Evolutionary conservation across 169 alveolate species (phyloP).

Genomic region (Eimeria praecox): DNA sequence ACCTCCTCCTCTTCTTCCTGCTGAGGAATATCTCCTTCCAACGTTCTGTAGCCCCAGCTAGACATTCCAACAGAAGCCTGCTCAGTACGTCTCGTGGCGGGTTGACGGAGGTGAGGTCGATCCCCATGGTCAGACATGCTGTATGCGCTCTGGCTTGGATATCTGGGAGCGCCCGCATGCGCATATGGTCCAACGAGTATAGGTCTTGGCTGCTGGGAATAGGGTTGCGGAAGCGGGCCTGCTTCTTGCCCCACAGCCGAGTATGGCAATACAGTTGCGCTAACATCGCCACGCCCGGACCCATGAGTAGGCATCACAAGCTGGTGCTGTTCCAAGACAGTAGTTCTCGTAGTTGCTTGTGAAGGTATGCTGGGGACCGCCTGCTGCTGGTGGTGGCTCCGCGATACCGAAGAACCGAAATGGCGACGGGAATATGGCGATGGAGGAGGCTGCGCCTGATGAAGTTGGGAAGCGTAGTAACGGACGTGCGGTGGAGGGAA

Average conservation of each 20-base stretch:
- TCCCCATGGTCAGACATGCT: neutral
- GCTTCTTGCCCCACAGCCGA: neutral
- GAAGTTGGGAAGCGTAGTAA: neutral
- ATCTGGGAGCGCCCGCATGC: neutral
- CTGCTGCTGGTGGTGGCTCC: neutral
- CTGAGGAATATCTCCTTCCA: too few species aligned
- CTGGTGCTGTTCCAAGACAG: neutral
- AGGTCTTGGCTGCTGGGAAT: neutral
- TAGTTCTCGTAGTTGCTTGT: neutral
- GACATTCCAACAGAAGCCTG: too few species aligned
- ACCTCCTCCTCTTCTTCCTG: too few species aligned
- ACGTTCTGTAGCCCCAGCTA: too few species aligned
- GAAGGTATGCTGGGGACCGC: neutral
- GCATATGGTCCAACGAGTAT: neutral
- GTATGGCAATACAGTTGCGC: neutral
- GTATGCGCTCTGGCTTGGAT: neutral
- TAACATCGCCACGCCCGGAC: neutral
- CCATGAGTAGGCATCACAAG: neutral
- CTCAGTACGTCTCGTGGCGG: too few species aligned
- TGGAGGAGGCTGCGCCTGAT: neutral
- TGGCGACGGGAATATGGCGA: neutral
- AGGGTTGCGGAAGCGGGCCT: neutral
- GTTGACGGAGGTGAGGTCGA: too few species aligned
- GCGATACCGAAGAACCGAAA: neutral
- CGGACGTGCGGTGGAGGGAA: neutral